Base-by-base conservation (phyloP, 805 yeast species). In the Suhomyces xylopsoci region DNA sequence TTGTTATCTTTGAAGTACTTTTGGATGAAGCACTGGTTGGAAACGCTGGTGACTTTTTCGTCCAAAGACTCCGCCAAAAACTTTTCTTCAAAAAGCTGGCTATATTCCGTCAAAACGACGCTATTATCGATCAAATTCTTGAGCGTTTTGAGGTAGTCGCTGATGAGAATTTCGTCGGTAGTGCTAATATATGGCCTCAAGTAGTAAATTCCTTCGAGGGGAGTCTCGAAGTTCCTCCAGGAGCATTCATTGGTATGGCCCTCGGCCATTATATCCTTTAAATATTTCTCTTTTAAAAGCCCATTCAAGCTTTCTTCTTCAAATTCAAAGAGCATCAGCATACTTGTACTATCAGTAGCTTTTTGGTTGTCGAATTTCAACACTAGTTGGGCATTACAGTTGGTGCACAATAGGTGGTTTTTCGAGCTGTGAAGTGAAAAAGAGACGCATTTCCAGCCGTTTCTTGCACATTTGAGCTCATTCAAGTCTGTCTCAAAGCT, bases 391-490 rank as follows among this genome's bases (percentile, higher is more conserved):
- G 57, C 63, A 32, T 61, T 61, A 47, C 79, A 75, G 12, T 63
- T 58, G 0, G 70, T 60, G 52, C 79, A 75, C 12, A 65, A 45
- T 19, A 75, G 58, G 44, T 64, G 69, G 55, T 74, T 74, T 51
- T 63, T 65, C 7, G 61, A 51, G 43, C 61, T 55, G 30, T 59
- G 58, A 7, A 54, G 47, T 1, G 68, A 56, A 22, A 68, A 60
- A 7, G 71, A 63, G 14, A 73, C 74, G 55, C 81, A 78, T 48
- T 61, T 65, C 87, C 87, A 83, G 1, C 87, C 87, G 50, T 76
- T 69, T 20, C 77, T 58, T 0, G 84, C 75, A 58, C 83, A 78
- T 28, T 62, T 70, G 32, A 83, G 65, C 49, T 83, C 84, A 5
- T 69, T 77, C 25, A 82, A 61, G 5, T 51, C 52, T 2, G 45